Percentiles rank a stretch among this genome's conserved stretches.
phyloP scores from a whole-genome alignment of 441 rosid genomes.

The Flueggea neowawraea region DNA sequence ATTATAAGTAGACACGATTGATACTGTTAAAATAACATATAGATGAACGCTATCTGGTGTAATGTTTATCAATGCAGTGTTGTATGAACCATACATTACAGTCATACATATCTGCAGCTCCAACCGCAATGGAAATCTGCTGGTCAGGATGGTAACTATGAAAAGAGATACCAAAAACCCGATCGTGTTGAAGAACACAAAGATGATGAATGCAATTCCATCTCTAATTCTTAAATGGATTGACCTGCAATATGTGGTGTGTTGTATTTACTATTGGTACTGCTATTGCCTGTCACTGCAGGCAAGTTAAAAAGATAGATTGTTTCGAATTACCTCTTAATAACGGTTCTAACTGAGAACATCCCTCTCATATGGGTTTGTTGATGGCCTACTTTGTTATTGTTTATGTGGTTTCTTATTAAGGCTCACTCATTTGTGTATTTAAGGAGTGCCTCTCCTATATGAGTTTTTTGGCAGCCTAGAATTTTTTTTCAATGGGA shows the following conservation, averaged over 20 bases:
- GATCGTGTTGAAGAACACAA: conserved; percentile 17
- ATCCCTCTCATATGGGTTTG: too few relatives aligned
- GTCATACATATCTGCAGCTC: background rate
- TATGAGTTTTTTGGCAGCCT: too few relatives aligned
- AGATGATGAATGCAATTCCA: conserved; percentile 11
- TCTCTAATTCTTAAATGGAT: conserved; percentile 24
- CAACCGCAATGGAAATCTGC: conserved; percentile 15
- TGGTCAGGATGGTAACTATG: conserved; percentile 17
- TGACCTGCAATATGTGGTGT: conserved; percentile 16
- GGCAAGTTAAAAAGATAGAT: too few relatives aligned
- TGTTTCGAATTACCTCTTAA: too few relatives aligned
- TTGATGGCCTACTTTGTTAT: too few relatives aligned
- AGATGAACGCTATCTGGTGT: background rate
- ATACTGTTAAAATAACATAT: background rate
- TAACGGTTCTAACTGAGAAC: too few relatives aligned
- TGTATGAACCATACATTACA: background rate
- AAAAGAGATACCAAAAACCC: conserved; percentile 15
- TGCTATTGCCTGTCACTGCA: background rate
- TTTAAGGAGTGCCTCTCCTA: too few relatives aligned
- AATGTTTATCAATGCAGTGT: background rate
- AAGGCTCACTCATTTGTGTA: too few relatives aligned
- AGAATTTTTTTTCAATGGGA: too few relatives aligned
- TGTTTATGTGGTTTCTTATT: too few relatives aligned
- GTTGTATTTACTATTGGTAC: conserved; percentile 8
- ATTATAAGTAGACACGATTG: background rate